Conservation (phyloP, 2,329 filamentous ascomycete species). For the Metarhizium robertsii region DNA sequence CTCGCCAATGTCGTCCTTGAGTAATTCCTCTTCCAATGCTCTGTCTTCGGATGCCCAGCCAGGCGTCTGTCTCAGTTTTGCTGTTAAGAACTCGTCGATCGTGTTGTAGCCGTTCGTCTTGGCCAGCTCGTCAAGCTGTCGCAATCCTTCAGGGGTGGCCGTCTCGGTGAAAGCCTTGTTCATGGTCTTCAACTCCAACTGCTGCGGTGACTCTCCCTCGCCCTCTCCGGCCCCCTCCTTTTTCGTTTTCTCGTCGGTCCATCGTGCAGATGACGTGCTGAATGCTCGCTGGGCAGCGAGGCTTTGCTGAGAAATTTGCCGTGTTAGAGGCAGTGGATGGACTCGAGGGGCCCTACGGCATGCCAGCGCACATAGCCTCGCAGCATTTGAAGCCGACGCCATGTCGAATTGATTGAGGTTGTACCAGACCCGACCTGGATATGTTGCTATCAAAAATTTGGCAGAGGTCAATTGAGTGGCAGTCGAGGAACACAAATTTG, state of each 20-base stretch:
- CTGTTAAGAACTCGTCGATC: slow-evolving; percentile 23
- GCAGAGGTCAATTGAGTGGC: neutral
- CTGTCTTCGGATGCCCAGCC: slow-evolving; percentile 23
- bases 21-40: slow-evolving; percentile 21
- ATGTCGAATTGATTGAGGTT: slow-evolving; percentile 14
- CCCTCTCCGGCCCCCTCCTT: slow-evolving; percentile 11
- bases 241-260: neutral
- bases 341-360: slow-evolving; percentile 21
- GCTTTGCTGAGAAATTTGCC: slow-evolving; percentile 15
- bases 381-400: slow-evolving; percentile 29
- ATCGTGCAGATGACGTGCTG: slow-evolving; percentile 20
- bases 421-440: slow-evolving; percentile 4
- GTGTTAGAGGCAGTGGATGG: slow-evolving; percentile 13
- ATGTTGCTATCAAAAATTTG: slow-evolving; percentile 22
- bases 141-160: slow-evolving; percentile 22
- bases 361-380: slow-evolving; percentile 25
- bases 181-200: slow-evolving; percentile 21
- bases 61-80: slow-evolving; percentile 17
- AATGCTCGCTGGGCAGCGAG: slow-evolving; percentile 17
- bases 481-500: neutral
- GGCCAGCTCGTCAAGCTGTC: slow-evolving; percentile 25
- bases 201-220: slow-evolving; percentile 12
- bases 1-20: slow-evolving; percentile 20
- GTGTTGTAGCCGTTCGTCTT: slow-evolving; percentile 23
- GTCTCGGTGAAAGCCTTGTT: slow-evolving; percentile 19